A percentile compares a stretch with the other conserved stretches of the same genome.
These are phyloP conservation scores for Candida tibetensis DNA, from an alignment of 805 yeast species.

Conservation along the genomic window DNA sequence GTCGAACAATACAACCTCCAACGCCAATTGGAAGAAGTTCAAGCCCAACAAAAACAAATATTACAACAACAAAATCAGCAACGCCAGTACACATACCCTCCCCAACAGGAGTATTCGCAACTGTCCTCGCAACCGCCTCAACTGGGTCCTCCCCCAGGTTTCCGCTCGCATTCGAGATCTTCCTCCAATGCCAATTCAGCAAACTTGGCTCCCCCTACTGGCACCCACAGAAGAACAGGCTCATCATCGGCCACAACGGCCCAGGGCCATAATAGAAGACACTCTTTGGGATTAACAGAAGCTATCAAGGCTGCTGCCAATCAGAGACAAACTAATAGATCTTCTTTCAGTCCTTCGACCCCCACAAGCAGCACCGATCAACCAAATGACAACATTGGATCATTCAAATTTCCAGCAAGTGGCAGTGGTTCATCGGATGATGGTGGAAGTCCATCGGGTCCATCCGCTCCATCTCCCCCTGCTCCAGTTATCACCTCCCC, in stretches of 20 bases:
- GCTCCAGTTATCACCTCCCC: conserved; percentile 7
- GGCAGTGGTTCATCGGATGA: conserved; percentile 26
- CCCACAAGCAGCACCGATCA: conserved; percentile 16
- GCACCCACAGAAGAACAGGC: conserved; percentile 34
- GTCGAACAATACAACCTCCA: conserved; percentile 85
- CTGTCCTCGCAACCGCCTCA: conserved; percentile 13
- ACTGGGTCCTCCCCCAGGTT: conserved; percentile 16
- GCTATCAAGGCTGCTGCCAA: conserved; percentile 97
- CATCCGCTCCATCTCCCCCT: conserved; percentile 7
- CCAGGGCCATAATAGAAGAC: conserved; percentile 83
- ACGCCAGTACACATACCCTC: conserved; percentile 26
- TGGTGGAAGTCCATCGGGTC: conserved; percentile 12
- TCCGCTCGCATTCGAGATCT: conserved; percentile 35
- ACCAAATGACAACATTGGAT: conserved; percentile 20
- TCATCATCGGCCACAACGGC: conserved; percentile 23
- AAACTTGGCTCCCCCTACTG: background rate
- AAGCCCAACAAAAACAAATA: conserved; percentile 88
- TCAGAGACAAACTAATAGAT: conserved; percentile 52
- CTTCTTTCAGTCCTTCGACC: conserved; percentile 29
- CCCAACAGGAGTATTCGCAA: conserved; percentile 15
- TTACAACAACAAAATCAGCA: conserved; percentile 58
- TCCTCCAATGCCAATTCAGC: conserved; percentile 13
- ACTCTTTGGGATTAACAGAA: conserved; percentile 85
- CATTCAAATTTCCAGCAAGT: conserved; percentile 59
- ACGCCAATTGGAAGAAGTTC: conserved; percentile 87